Conservation (phyloP, 1,284 basidiomycete genomes). For the Puccinia hordei region DNA sequence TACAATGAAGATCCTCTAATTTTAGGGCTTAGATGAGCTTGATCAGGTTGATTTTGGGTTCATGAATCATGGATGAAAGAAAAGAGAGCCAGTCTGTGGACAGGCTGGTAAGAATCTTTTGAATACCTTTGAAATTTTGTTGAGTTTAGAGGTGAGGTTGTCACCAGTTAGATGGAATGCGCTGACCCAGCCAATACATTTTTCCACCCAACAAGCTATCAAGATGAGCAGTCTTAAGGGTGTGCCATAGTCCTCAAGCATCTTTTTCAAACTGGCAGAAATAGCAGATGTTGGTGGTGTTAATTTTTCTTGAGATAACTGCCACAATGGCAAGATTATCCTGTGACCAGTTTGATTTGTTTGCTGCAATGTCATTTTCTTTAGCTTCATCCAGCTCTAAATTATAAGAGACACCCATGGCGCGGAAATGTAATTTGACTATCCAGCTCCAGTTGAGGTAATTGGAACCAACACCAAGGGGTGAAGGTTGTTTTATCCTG, state of each 20-base stretch:
- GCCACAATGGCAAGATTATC: not conserved
- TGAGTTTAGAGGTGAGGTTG: not conserved
- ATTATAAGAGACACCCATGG: not conserved
- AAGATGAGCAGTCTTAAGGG: not conserved
- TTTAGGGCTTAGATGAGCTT: not conserved
- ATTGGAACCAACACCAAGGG: not conserved
- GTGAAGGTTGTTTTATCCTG: not conserved
- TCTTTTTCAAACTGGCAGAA: not conserved
- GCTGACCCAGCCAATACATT: conserved; percentile 17
- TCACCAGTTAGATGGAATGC: not conserved
- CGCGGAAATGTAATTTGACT: not conserved
- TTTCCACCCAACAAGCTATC: not conserved
- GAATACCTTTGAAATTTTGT: not conserved
- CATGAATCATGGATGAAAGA: not conserved
- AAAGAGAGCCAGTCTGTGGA: conserved; percentile 4
- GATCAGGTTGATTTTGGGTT: not conserved
- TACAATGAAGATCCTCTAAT: not conserved
- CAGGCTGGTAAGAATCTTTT: not conserved
- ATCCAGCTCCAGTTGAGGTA: conserved; percentile 2
- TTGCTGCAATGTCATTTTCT: not conserved
- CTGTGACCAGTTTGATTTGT: not conserved
- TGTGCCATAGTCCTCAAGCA: not conserved
- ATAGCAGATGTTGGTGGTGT: not conserved
- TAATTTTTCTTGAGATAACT: not conserved
- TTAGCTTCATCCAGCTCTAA: not conserved